Percentiles rank a stretch among this genome's conserved stretches.
phyloP scores from a whole-genome alignment of 2,329 filamentous ascomycete genomes.

The Diplodia seriata region DNA sequence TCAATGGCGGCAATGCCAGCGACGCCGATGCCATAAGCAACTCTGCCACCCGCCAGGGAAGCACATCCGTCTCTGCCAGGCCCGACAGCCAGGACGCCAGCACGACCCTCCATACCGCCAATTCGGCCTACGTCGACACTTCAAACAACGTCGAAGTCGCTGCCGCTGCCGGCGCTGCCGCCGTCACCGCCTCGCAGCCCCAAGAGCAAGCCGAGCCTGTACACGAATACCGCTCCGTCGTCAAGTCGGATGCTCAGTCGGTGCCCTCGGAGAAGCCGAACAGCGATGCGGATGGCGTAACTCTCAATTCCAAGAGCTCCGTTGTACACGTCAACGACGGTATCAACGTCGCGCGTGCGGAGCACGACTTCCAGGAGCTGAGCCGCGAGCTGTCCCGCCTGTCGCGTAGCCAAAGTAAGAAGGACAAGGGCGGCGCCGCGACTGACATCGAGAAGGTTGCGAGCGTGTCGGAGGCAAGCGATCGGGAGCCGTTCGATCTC shows the following conservation, averaged over 20 bases:
- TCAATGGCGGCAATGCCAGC: neutral
- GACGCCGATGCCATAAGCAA: neutral
- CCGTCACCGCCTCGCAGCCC: neutral
- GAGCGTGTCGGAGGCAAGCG: conserved; percentile 44
- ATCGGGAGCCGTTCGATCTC: conserved; percentile 69
- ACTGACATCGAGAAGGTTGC: conserved; percentile 67
- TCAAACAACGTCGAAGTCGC: neutral
- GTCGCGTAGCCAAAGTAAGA: conserved; percentile 55
- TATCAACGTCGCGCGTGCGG: conserved; percentile 67
- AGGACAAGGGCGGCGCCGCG: conserved; percentile 39
- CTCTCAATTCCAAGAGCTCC: conserved; percentile 30
- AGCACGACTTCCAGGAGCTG: conserved; percentile 74
- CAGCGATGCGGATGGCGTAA: conserved; percentile 22
- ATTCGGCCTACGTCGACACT: conserved; percentile 11
- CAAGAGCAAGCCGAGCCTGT: neutral
- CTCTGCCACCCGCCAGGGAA: neutral
- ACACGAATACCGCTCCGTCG: conserved; percentile 16
- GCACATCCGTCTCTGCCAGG: conserved; percentile 3
- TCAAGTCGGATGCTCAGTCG: conserved; percentile 16
- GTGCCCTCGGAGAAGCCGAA: conserved; percentile 16
- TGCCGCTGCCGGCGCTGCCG: neutral
- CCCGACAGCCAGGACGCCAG: conserved; percentile 17
- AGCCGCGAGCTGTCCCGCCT: conserved; percentile 55
- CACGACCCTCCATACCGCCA: conserved; percentile 12
- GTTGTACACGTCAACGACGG: conserved; percentile 29